Evolutionary conservation across 2,329 filamentous ascomycete genomes (phyloP).

Genomic region (Aureobasidium sp.): DNA sequence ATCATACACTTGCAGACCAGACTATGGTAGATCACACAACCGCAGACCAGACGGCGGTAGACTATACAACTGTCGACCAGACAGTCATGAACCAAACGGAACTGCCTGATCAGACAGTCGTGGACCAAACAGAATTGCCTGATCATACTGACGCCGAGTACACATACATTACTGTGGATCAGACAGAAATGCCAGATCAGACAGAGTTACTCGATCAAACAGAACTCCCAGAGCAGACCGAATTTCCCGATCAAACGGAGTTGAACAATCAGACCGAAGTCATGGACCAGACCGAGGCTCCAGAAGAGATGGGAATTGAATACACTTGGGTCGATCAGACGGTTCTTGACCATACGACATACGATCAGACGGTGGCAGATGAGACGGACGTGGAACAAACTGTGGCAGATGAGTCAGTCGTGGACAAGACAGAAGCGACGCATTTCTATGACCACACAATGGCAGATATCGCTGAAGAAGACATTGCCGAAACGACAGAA

Average conservation of each 20-base stretch:
- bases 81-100: no score
- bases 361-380: constrained; percentile 13
- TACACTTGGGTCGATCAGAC: constrained; percentile 17
- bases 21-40: constrained; percentile 21
- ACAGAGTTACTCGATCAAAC: constrained; percentile 19
- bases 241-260: constrained; percentile 24
- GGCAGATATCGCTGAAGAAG: constrained; percentile 16
- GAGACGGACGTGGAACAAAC: constrained; percentile 10
- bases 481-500: constrained; percentile 4
- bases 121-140: constrained; percentile 9
- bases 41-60: constrained; percentile 22
- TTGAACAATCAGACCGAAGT: constrained; percentile 8
- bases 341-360: neutral
- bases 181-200: constrained; percentile 19
- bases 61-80: neutral
- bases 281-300: neutral
- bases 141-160: constrained; percentile 26
- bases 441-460: constrained; percentile 13
- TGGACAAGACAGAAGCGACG: constrained; percentile 7
- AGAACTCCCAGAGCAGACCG: constrained; percentile 14
- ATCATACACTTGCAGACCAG: constrained; percentile 16
- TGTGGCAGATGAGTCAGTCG: constrained; percentile 2
- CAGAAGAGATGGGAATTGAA: constrained; percentile 21
- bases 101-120: constrained; percentile 25
- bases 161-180: constrained; percentile 20